Base-by-base conservation (phyloP, 495 filamentous ascomycete genomes). In the Aspergillus haitiensis region DNA sequence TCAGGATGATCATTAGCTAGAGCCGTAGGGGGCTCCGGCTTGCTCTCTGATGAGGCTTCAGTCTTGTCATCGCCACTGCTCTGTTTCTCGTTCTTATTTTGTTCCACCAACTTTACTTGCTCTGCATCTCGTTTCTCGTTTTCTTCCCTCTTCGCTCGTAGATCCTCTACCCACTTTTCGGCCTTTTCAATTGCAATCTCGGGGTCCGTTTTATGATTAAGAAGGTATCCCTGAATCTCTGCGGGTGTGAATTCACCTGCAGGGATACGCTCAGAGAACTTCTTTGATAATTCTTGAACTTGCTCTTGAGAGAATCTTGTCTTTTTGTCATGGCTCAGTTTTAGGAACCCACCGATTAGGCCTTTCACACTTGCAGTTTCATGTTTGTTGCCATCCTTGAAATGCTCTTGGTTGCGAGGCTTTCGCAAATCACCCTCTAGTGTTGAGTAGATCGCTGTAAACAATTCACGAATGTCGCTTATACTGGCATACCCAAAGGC, bases 201-300 rank as follows among this genome's bases (percentile, higher is more conserved):
- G 16, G 88, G 86, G 55, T 80, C 70, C 35, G 78, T 74, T 76
- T 89, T 90, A 64, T 91, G 75, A 67, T 83, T 85, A 46, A 92
- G 74, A 27, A 92, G 75, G 64, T 84, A 89, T 5, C 89, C 89
- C 70, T 93, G 90, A 36, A 93, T 83, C 75, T 92, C 89, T 10
- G 90, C 90, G 0, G 89, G 88, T 15, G 81, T 84, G 63, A 92
- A 89, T 60, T 83, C 82, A 21, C 78, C 76, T 16, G 76, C 77
- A 0, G 91, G 90, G 11, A 96, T 71, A 40, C 72, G 66, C 8
- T 71, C 64, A 0, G 88, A 83, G 67, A 96, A 93, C 46, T 81
- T 66, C 2, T 67, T 65, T 0, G 88, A 80, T 56, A 85, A 67
- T 0, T 52, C 58, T 8, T 64, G 59, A 6, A 86, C 70, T 8